These are phyloP conservation scores for Cladosporium cucumerinum DNA, from an alignment of 2,329 filamentous ascomycete species.

Conservation along the genomic window DNA sequence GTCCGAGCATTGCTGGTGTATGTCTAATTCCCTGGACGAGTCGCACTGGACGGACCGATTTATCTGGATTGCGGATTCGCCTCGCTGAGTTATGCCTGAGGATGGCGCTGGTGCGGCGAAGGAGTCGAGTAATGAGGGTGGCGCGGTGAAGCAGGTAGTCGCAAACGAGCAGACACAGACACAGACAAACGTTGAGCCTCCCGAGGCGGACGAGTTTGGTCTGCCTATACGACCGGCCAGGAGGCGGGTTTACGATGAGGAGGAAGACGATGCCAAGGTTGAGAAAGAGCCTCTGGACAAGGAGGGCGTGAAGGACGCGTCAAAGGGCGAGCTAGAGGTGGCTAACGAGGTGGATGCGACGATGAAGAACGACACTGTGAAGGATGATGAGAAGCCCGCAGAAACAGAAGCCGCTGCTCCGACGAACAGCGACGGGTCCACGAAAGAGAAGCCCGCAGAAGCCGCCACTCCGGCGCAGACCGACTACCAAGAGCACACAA, in stretches of 20 bases:
- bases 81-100: constrained; percentile 13
- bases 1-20: not conserved
- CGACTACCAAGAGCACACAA: not conserved
- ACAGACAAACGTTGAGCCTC: constrained; percentile 12
- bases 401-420: not conserved
- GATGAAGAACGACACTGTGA: not conserved
- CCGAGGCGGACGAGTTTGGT: constrained; percentile 38
- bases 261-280: constrained; percentile 17
- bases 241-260: constrained; percentile 29
- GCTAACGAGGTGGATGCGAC: not conserved
- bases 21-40: not conserved
- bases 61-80: not conserved
- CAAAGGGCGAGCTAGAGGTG: not conserved
- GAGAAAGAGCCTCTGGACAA: not conserved
- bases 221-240: constrained; percentile 33
- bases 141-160: not conserved
- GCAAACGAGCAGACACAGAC: not conserved
- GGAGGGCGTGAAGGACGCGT: not conserved
- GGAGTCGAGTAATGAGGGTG: constrained; percentile 5
- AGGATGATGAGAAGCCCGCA: not conserved
- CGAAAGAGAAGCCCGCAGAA: not conserved
- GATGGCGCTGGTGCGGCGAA: constrained; percentile 6
- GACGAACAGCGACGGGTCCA: not conserved
- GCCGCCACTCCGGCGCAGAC: not conserved
- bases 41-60: not conserved